Conservation (phyloP, 2,329 filamentous ascomycete genomes). For the Xylariaceae sp. region DNA sequence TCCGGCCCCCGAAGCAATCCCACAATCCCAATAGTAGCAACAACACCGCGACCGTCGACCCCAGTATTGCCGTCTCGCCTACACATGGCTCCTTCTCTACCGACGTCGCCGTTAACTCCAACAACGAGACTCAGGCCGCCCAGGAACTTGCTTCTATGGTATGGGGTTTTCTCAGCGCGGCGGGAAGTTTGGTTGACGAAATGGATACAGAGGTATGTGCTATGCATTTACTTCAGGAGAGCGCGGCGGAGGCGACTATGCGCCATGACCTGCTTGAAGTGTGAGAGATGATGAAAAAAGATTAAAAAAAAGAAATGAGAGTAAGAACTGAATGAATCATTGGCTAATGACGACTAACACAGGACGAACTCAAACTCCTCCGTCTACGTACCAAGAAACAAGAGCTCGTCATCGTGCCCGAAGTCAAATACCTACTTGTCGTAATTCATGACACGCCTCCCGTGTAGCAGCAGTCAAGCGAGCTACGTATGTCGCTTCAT, state of each 20-base stretch:
- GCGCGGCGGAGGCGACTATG: too few relatives aligned
- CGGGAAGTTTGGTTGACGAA: slow-evolving; percentile 65
- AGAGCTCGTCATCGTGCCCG: slow-evolving; percentile 79
- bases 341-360: neutral
- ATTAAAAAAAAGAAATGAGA: too few relatives aligned
- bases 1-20: slow-evolving; percentile 39
- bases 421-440: slow-evolving; percentile 72
- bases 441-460: slow-evolving; percentile 78
- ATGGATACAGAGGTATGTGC: slow-evolving; percentile 67
- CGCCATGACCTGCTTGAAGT: neutral
- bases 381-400: slow-evolving; percentile 79
- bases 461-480: slow-evolving; percentile 45
- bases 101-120: slow-evolving; percentile 36
- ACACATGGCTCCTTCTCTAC: slow-evolving; percentile 38
- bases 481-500: too few relatives aligned
- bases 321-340: neutral
- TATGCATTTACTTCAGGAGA: too few relatives aligned
- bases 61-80: slow-evolving; percentile 17
- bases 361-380: slow-evolving; percentile 74
- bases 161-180: slow-evolving; percentile 68
- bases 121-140: slow-evolving; percentile 52
- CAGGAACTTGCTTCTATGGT: slow-evolving; percentile 74
- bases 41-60: slow-evolving; percentile 9
- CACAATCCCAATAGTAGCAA: slow-evolving; percentile 1
- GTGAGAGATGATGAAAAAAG: neutral